Percentiles rank a stretch among this genome's conserved stretches.
These are phyloP conservation scores for Drechslerella coelobrocha DNA, from an alignment of 2,329 filamentous ascomycete species.

Conservation along the genomic window DNA sequence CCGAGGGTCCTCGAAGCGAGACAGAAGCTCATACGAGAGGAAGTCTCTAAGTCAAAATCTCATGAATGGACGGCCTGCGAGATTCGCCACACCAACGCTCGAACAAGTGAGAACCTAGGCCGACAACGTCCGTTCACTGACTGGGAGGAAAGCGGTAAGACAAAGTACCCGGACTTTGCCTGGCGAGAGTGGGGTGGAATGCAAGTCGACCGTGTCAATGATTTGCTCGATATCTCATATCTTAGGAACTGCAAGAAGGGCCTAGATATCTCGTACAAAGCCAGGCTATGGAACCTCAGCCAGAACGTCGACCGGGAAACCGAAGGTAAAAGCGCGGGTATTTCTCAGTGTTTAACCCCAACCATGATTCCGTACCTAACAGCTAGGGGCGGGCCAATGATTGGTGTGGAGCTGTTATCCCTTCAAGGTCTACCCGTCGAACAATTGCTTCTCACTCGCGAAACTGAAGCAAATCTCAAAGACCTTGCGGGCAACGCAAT, in stretches of 20 bases:
- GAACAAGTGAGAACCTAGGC: constrained; percentile 64
- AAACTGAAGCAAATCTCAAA: constrained; percentile 69
- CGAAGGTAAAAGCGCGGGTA: constrained; percentile 63
- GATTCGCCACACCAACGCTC: constrained; percentile 66
- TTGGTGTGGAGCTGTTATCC: constrained; percentile 68
- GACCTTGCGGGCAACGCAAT: constrained; percentile 82
- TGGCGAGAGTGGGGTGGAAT: constrained; percentile 60
- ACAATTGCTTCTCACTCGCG: constrained; percentile 69
- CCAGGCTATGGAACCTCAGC: constrained; percentile 68
- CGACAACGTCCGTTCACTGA: constrained; percentile 66
- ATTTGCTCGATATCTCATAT: constrained; percentile 70
- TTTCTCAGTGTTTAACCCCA: constrained; percentile 73
- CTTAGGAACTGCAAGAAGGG: constrained; percentile 56
- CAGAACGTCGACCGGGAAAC: constrained; percentile 73
- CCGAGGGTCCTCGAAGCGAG: constrained; percentile 63
- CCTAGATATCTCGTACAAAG: constrained; percentile 57
- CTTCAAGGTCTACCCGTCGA: constrained; percentile 74
- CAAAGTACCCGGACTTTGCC: constrained; percentile 65
- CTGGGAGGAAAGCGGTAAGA: constrained; percentile 66
- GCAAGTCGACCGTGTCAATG: constrained; percentile 68
- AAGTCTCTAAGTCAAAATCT: constrained; percentile 54
- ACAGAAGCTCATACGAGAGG: constrained; percentile 60
- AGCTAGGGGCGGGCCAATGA: constrained; percentile 67
- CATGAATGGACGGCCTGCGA: constrained; percentile 67
- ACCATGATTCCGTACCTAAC: constrained; percentile 68